A percentile compares a stretch with the other conserved stretches of the same genome.
Evolutionary conservation across 208 protist species (phyloP).

Genomic region (Endotrypanum monterogeii): DNA sequence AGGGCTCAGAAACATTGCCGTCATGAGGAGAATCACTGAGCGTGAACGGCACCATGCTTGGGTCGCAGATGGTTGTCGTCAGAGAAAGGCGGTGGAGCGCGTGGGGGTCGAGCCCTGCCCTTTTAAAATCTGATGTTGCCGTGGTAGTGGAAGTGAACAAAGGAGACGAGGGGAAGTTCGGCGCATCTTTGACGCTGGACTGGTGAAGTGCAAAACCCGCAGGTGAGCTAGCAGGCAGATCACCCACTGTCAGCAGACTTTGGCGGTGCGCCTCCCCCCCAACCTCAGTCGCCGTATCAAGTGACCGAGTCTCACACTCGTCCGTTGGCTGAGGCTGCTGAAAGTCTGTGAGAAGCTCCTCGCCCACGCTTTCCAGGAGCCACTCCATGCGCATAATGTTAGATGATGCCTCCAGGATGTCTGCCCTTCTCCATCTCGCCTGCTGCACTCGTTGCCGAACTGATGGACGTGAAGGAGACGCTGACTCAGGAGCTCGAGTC

Average conservation of each 20-base stretch:
- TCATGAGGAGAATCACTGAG: constrained; percentile 7
- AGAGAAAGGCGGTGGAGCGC: not conserved
- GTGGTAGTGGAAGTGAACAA: not conserved
- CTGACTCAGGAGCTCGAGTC: not conserved
- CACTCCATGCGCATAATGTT: constrained; percentile 65
- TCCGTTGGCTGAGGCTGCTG: constrained; percentile 3
- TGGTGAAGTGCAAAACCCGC: not conserved
- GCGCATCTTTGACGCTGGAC: not conserved
- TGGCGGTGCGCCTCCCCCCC: not conserved
- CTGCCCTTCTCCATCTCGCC: constrained; percentile 5
- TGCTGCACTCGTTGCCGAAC: constrained; percentile 11
- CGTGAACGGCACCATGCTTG: constrained; percentile 53
- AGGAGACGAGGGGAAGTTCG: not conserved
- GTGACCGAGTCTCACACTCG: not conserved
- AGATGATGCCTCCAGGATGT: constrained; percentile 22
- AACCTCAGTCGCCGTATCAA: not conserved
- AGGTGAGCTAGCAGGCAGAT: not conserved
- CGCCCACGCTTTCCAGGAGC: constrained; percentile 60
- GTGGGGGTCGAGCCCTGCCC: not conserved
- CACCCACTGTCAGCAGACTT: not conserved
- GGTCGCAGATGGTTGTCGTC: constrained; percentile 26
- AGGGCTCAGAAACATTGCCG: not conserved
- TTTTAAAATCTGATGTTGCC: not conserved
- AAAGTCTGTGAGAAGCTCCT: constrained; percentile 33
- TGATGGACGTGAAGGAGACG: not conserved